Percentiles rank a stretch among this genome's conserved stretches.
These are phyloP conservation scores for Aspergillus sclerotioniger DNA, from an alignment of 495 filamentous ascomycete species.

Conservation along the genomic window DNA sequence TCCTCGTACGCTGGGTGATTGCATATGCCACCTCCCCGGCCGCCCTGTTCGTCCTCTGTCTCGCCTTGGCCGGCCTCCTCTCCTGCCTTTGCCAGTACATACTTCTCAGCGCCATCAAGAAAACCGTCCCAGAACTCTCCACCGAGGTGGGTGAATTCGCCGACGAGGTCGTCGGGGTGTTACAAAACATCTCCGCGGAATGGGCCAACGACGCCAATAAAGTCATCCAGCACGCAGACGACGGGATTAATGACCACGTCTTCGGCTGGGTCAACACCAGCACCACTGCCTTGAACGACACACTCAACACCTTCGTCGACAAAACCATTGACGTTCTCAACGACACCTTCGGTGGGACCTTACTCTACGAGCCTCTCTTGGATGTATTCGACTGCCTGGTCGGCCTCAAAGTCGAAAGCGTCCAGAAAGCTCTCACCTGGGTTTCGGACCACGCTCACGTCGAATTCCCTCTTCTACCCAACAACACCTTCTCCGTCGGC, in stretches of 20 bases:
- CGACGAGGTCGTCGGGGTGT: conserved; percentile 66
- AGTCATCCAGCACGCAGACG: conserved; percentile 64
- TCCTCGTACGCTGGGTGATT: conserved; percentile 77
- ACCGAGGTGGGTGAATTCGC: conserved; percentile 79
- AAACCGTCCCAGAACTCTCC: conserved; percentile 72
- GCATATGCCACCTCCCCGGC: conserved; percentile 83
- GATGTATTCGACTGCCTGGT: conserved; percentile 75
- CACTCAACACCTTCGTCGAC: conserved; percentile 76
- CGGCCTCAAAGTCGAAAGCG: conserved; percentile 67
- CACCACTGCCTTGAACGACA: conserved; percentile 77
- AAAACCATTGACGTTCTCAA: conserved; percentile 70
- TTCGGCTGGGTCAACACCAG: conserved; percentile 86
- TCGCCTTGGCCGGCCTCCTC: conserved; percentile 82
- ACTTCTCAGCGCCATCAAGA: conserved; percentile 68
- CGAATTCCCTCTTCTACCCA: conserved; percentile 70
- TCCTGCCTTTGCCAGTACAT: conserved; percentile 83
- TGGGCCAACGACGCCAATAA: conserved; percentile 79
- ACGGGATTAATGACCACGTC: conserved; percentile 76
- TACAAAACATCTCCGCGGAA: conserved; percentile 68
- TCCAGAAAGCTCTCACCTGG: conserved; percentile 88
- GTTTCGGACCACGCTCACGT: conserved; percentile 82
- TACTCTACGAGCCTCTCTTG: conserved; percentile 68
- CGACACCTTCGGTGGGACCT: conserved; percentile 73
- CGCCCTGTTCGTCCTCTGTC: conserved; percentile 81
- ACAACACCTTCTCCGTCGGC: conserved; percentile 81